Evolutionary conservation across 192 early-diverging fungal genomes (phyloP).

Genomic region (Linnemannia elongata): DNA sequence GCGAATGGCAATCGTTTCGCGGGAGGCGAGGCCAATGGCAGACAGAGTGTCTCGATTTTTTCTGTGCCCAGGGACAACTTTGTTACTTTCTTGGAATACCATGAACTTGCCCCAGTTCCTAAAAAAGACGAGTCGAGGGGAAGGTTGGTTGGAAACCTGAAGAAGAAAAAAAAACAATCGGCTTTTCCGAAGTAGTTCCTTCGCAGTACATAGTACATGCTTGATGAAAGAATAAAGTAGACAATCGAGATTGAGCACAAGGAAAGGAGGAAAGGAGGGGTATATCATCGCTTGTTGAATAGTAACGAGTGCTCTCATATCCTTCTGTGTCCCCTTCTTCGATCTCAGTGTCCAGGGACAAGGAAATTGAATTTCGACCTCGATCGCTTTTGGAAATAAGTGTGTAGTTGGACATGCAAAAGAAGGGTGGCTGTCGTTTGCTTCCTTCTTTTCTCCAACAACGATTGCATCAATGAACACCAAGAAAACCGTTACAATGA

Average conservation of each 20-base stretch:
- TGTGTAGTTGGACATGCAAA: background rate
- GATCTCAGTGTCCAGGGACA: background rate
- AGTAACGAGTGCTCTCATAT: background rate
- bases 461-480: background rate
- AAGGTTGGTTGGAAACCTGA: background rate
- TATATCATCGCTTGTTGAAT: too few species aligned
- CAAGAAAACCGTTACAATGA: too few species aligned
- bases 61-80: background rate
- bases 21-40: background rate
- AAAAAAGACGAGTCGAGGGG: background rate
- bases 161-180: background rate
- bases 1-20: slow-evolving; percentile 1
- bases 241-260: background rate
- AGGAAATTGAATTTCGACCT: background rate
- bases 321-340: background rate
- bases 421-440: background rate
- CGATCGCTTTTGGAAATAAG: background rate
- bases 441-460: background rate
- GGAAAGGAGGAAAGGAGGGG: too few species aligned
- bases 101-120: background rate
- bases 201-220: background rate
- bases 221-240: background rate
- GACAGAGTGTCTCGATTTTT: background rate
- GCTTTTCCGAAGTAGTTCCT: background rate
- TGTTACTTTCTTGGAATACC: background rate